phyloP scores from a whole-genome alignment of 306 rosid species.

The Vigna angularis region DNA sequence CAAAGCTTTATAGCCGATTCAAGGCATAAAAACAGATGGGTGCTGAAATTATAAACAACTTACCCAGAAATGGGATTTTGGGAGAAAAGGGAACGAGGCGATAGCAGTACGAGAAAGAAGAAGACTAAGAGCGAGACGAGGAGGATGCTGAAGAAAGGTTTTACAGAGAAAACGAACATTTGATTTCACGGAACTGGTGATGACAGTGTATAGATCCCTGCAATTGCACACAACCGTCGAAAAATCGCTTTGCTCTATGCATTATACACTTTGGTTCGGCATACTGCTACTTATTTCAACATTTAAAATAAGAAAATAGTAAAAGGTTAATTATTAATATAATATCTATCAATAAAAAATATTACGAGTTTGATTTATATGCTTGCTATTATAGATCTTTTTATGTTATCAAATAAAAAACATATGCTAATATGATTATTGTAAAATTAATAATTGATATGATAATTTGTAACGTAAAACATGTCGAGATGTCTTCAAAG shows the following conservation, averaged over 20 bases:
- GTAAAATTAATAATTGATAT: too few species aligned
- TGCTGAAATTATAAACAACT: constrained; percentile 32
- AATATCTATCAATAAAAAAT: too few species aligned
- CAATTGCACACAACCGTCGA: not conserved
- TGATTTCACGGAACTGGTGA: constrained; percentile 31
- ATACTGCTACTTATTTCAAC: not conserved
- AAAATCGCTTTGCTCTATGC: not conserved
- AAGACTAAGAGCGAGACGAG: constrained; percentile 57
- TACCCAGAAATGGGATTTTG: constrained; percentile 48
- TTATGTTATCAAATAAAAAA: too few species aligned
- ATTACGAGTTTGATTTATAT: too few species aligned
- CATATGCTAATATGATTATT: too few species aligned
- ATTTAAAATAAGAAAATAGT: not conserved
- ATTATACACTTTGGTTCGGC: not conserved
- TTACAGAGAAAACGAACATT: constrained; percentile 75
- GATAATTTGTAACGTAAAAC: too few species aligned
- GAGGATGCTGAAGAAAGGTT: constrained; percentile 62
- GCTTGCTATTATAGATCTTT: too few species aligned
- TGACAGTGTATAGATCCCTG: not conserved
- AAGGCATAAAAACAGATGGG: not conserved
- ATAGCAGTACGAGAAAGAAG: constrained; percentile 56
- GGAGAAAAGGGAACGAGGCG: constrained; percentile 53
- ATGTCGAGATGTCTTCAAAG: too few species aligned
- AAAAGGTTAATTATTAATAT: too few species aligned
- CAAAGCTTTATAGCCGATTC: constrained; percentile 6